phyloP scores from a whole-genome alignment of 1,284 basidiomycete species.

The Stereum hirsutum region DNA sequence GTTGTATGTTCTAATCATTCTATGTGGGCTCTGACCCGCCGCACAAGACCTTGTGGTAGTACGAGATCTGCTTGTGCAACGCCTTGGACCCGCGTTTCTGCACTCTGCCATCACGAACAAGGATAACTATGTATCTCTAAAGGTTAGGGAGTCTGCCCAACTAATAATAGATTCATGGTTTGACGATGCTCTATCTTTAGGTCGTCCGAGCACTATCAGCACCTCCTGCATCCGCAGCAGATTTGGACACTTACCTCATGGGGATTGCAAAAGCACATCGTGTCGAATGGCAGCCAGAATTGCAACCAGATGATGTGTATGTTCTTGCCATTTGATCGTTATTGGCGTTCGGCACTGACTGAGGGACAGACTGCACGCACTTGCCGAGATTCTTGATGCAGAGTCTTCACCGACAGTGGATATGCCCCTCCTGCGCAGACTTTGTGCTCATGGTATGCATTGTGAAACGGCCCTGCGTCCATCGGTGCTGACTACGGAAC shows the following conservation, averaged over 20 bases:
- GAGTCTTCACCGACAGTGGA: constrained; percentile 44
- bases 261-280: constrained; percentile 42
- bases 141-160: constrained; percentile 26
- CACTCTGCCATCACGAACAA: constrained; percentile 41
- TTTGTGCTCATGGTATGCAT: constrained; percentile 50
- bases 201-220: constrained; percentile 41
- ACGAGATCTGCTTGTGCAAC: constrained; percentile 43
- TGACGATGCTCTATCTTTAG: constrained; percentile 17
- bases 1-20: not conserved
- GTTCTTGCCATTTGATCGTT: constrained; percentile 16
- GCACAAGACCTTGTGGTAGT: constrained; percentile 45
- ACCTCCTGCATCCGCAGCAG: constrained; percentile 42
- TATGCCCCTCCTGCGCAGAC: constrained; percentile 36
- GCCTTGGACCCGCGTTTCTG: constrained; percentile 47
- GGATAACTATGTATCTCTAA: constrained; percentile 44
- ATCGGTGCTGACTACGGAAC: too few species aligned
- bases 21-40: not conserved
- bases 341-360: not conserved
- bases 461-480: too few species aligned
- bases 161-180: constrained; percentile 1
- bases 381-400: constrained; percentile 52
- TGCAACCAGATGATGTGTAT: constrained; percentile 52
- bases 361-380: constrained; percentile 32
- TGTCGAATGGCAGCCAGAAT: constrained; percentile 56
- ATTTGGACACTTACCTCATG: constrained; percentile 45